A percentile compares a stretch with the other conserved stretches of the same genome.
Conservation (phyloP, 2,329 filamentous ascomycete genomes). For the Colletotrichum camelliae region DNA sequence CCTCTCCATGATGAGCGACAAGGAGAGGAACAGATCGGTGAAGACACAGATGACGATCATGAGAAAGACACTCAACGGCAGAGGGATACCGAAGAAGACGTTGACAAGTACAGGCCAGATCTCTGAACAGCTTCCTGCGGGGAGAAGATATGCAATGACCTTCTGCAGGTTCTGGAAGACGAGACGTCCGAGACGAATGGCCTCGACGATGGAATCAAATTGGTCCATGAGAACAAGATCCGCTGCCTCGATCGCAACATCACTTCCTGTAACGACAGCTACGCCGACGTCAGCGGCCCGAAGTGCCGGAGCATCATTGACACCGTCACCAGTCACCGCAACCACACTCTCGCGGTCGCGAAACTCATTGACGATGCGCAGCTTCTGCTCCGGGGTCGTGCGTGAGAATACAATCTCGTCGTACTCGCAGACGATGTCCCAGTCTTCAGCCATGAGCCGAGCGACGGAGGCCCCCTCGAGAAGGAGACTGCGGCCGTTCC, state of each 20-base stretch:
- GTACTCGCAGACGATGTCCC: neutral
- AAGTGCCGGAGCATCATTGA: neutral
- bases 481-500: neutral
- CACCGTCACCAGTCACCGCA: conserved; percentile 72
- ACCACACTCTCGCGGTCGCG: conserved; percentile 47
- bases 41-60: neutral
- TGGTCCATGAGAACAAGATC: neutral
- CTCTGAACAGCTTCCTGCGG: neutral
- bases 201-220: neutral
- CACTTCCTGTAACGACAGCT: neutral
- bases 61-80: neutral
- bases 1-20: neutral
- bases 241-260: neutral
- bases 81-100: neutral
- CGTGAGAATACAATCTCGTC: conserved; percentile 34
- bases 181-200: neutral
- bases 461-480: neutral
- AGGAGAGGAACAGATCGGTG: neutral
- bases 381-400: conserved; percentile 73
- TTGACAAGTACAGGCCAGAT: neutral
- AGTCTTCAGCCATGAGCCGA: neutral
- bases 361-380: conserved; percentile 73
- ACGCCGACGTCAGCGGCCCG: neutral
- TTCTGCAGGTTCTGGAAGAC: neutral
- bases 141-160: neutral